Evolutionary conservation across 192 early-diverging fungal species (phyloP).

Genomic region (Coemansia sp.): DNA sequence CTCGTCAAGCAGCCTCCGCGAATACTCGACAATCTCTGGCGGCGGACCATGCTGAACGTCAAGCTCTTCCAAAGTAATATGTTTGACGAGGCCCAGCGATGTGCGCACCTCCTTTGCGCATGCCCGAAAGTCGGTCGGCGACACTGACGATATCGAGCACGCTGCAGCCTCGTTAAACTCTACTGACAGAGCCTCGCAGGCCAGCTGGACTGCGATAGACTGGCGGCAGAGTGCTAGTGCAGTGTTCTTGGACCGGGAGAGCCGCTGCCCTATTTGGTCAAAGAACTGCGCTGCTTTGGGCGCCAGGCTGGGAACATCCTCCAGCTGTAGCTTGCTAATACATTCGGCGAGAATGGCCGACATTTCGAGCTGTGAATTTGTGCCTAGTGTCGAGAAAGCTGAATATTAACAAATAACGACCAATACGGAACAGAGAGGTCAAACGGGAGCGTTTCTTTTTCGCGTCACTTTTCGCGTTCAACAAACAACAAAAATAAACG

Average conservation of each 20-base stretch:
- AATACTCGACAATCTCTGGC: constrained; percentile 19
- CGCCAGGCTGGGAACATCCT: constrained; percentile 27
- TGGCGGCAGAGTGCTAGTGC: constrained; percentile 22
- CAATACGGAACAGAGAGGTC: too few relatives aligned
- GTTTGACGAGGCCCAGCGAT: constrained; percentile 35
- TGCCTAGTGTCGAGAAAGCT: too few relatives aligned
- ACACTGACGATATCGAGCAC: constrained; percentile 34
- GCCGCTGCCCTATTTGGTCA: constrained; percentile 29
- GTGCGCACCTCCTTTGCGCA: constrained; percentile 32
- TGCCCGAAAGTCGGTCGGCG: constrained; percentile 17
- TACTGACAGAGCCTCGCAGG: constrained; percentile 37
- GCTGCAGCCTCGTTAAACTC: constrained; percentile 48
- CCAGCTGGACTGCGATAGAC: constrained; percentile 41
- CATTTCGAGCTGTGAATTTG: too few relatives aligned
- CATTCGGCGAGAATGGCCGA: constrained; percentile 26
- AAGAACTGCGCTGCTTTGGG: constrained; percentile 49
- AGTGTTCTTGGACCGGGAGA: constrained; percentile 17
- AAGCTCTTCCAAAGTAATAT: constrained; percentile 44
- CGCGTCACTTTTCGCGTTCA: too few relatives aligned
- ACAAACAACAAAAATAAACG: too few relatives aligned
- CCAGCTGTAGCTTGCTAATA: constrained; percentile 29
- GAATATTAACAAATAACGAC: too few relatives aligned
- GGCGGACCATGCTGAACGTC: constrained; percentile 44
- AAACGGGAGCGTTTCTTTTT: too few relatives aligned
- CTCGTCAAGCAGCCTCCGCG: constrained; percentile 31